phyloP scores from a whole-genome alignment of 2,329 filamentous ascomycete genomes.

The Arthrobotrys musiformis region DNA sequence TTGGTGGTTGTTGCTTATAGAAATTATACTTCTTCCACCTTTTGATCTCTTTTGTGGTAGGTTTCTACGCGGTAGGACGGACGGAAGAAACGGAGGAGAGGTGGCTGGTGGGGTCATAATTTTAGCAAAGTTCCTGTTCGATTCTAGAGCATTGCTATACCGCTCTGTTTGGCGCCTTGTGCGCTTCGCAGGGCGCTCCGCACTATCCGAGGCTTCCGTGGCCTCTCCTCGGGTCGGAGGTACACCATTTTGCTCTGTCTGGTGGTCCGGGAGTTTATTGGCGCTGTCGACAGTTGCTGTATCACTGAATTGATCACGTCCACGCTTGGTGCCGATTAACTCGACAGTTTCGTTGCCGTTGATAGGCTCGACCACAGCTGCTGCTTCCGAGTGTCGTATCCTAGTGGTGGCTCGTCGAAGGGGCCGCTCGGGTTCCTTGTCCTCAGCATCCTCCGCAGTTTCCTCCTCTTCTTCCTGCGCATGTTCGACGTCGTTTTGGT shows the following conservation, averaged over 20 bases:
- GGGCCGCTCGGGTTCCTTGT: conserved; percentile 1
- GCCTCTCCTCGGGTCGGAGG: background rate
- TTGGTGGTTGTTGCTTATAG: too few relatives aligned
- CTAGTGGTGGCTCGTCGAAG: conserved; percentile 44
- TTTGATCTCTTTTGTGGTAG: too few relatives aligned
- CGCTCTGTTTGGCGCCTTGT: conserved; percentile 51
- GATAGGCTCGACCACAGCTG: background rate
- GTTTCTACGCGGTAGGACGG: conserved; percentile 48
- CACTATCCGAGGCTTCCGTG: conserved; percentile 15
- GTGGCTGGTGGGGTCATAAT: conserved; percentile 53
- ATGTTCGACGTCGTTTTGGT: background rate
- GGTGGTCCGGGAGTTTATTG: conserved; percentile 27
- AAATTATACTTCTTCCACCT: too few relatives aligned
- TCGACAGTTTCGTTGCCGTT: conserved; percentile 33
- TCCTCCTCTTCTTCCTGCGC: background rate
- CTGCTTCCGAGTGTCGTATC: conserved; percentile 28
- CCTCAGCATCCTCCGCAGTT: background rate
- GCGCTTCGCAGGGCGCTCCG: conserved; percentile 43
- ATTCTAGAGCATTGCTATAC: conserved; percentile 51
- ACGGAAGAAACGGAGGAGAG: conserved; percentile 43
- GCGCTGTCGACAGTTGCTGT: conserved; percentile 31
- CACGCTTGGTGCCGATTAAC: conserved; percentile 36
- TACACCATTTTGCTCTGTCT: conserved; percentile 26
- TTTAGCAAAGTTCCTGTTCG: conserved; percentile 48
- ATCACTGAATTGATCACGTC: conserved; percentile 41